These are phyloP conservation scores for Suillus clintonianus DNA, from an alignment of 768 basidiomycete genomes.

Conservation along the genomic window DNA sequence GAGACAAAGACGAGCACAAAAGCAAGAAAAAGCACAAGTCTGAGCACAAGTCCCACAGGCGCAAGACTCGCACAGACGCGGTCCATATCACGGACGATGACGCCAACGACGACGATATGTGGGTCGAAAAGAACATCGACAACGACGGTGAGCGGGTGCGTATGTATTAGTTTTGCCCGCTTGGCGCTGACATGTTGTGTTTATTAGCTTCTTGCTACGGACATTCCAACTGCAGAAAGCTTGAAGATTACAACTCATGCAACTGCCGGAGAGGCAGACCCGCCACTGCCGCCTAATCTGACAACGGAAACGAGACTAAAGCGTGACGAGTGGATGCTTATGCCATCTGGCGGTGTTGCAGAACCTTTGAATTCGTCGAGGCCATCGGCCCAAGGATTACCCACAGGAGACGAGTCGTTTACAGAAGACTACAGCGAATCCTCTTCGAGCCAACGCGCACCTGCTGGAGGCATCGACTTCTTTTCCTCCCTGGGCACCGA, in stretches of 20 bases:
- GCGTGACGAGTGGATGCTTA: constrained; percentile 91
- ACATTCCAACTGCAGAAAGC: constrained; percentile 76
- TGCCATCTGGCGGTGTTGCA: constrained; percentile 26
- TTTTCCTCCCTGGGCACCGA: constrained; percentile 88
- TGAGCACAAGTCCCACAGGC: constrained; percentile 41
- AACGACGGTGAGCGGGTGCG: constrained; percentile 74
- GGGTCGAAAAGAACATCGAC: constrained; percentile 87
- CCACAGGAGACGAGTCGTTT: constrained; percentile 47
- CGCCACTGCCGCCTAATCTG: constrained; percentile 47
- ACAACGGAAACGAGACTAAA: constrained; percentile 52
- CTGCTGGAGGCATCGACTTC: constrained; percentile 75
- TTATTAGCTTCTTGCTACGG: constrained; percentile 60
- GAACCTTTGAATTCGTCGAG: constrained; percentile 35
- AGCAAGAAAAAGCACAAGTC: constrained; percentile 58
- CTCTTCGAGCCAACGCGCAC: constrained; percentile 44
- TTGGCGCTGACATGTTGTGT: constrained; percentile 8
- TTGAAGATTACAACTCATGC: constrained; percentile 69
- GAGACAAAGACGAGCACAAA: constrained; percentile 43
- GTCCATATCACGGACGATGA: constrained; percentile 66
- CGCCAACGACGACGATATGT: constrained; percentile 71
- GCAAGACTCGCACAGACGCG: constrained; percentile 34
- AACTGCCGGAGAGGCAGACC: constrained; percentile 42
- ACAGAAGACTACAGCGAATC: constrained; percentile 69
- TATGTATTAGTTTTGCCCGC: constrained; percentile 7
- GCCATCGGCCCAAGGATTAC: constrained; percentile 30